Conservation (phyloP, 2,329 filamentous ascomycete genomes). For the Dactylellina sp. region DNA sequence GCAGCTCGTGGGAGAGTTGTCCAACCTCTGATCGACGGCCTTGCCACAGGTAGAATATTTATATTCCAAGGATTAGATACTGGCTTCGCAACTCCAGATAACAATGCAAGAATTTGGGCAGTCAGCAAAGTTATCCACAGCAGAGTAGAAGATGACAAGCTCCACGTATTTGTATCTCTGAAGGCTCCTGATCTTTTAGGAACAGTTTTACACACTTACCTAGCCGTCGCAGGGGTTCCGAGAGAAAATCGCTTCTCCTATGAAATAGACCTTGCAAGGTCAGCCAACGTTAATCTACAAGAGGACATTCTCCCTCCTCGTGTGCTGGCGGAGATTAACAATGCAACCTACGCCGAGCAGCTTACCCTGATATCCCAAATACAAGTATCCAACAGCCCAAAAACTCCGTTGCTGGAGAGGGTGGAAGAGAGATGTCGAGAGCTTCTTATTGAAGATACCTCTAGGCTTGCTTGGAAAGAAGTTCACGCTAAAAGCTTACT, state of each 20-base stretch:
- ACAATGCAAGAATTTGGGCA: slow-evolving; percentile 64
- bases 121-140: slow-evolving; percentile 62
- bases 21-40: slow-evolving; percentile 59
- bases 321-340: slow-evolving; percentile 44
- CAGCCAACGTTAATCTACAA: slow-evolving; percentile 57
- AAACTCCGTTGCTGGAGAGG: slow-evolving; percentile 27
- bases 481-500: slow-evolving; percentile 38
- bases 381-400: slow-evolving; percentile 38
- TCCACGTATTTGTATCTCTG: slow-evolving; percentile 65
- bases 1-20: slow-evolving; percentile 62
- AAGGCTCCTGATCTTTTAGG: slow-evolving; percentile 65
- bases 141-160: slow-evolving; percentile 57
- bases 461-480: slow-evolving; percentile 42
- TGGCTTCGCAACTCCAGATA: slow-evolving; percentile 63
- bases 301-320: slow-evolving; percentile 34
- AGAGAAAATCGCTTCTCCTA: slow-evolving; percentile 64
- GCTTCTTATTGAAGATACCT: slow-evolving; percentile 44
- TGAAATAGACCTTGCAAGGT: slow-evolving; percentile 63
- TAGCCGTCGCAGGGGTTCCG: slow-evolving; percentile 64
- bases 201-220: slow-evolving; percentile 66
- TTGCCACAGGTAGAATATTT: slow-evolving; percentile 60
- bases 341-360: slow-evolving; percentile 45
- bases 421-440: slow-evolving; percentile 36
- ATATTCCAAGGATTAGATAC: slow-evolving; percentile 64
- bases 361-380: slow-evolving; percentile 43